Evolutionary conservation across 495 filamentous ascomycete genomes (phyloP).

Genomic region (Aspergillus sclerotioniger): DNA sequence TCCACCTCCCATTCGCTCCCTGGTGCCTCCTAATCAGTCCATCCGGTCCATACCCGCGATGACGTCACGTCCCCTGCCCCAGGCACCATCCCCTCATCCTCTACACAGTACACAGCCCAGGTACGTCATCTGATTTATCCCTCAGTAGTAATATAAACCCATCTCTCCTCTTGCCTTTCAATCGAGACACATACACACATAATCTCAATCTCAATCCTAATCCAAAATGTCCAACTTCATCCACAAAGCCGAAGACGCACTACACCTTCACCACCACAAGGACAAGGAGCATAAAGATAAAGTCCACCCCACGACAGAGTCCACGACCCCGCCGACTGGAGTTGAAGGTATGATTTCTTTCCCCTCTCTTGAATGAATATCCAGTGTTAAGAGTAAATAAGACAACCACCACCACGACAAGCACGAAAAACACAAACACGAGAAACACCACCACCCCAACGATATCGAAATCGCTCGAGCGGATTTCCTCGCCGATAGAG

Average conservation of each 20-base stretch:
- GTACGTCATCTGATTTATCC: too few species aligned
- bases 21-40: neutral
- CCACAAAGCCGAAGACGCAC: conserved; percentile 3
- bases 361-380: neutral
- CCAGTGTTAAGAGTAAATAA: too few species aligned
- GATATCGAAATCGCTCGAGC: neutral
- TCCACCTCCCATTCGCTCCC: neutral
- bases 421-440: neutral
- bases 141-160: neutral
- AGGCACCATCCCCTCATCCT: too few species aligned
- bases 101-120: too few species aligned
- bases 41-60: neutral
- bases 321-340: too few species aligned
- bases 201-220: too few species aligned
- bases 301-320: too few species aligned
- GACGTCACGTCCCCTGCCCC: too few species aligned
- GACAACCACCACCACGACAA: neutral
- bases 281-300: too few species aligned
- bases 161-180: too few species aligned
- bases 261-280: neutral
- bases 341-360: neutral
- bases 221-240: neutral
- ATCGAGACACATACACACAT: too few species aligned
- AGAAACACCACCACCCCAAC: neutral
- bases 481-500: neutral